phyloP scores from a whole-genome alignment of 371 early-diverging fungal genomes.

The Mortierella sp. region DNA sequence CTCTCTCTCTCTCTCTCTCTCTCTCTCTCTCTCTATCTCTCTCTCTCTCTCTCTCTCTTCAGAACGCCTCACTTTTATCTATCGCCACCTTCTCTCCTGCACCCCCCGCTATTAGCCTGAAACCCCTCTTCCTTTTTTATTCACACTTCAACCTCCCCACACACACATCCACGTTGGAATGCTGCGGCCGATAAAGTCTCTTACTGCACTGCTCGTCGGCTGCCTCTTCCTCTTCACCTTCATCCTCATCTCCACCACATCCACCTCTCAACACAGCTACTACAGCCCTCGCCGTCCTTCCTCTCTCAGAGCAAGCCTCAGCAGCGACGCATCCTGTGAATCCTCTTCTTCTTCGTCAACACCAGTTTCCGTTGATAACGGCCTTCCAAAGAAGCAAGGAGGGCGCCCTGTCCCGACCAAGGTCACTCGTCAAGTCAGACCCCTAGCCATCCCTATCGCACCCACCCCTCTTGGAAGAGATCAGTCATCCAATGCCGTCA shows the following conservation, averaged over 20 bases:
- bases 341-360: neutral
- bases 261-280: neutral
- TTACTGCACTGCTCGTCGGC: conserved; percentile 33
- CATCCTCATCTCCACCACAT: conserved; percentile 24
- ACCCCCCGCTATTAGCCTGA: neutral
- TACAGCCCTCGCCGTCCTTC: conserved; percentile 19
- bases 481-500: neutral
- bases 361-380: neutral
- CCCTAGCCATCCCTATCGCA: neutral
- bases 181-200: conserved; percentile 38
- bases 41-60: neutral
- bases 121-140: neutral
- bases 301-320: neutral
- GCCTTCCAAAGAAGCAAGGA: neutral
- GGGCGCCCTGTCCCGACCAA: conserved; percentile 8
- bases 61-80: neutral
- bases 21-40: too few species aligned
- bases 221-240: conserved; percentile 32
- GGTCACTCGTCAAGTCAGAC: conserved; percentile 7
- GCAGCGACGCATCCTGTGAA: neutral
- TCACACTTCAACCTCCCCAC: too few species aligned
- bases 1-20: too few species aligned
- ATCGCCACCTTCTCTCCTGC: neutral
- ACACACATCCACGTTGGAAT: conserved; percentile 4
- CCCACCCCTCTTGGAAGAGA: neutral